Evolutionary conservation across 2,329 filamentous ascomycete genomes (phyloP).

Genomic region (Fusarium compactum): DNA sequence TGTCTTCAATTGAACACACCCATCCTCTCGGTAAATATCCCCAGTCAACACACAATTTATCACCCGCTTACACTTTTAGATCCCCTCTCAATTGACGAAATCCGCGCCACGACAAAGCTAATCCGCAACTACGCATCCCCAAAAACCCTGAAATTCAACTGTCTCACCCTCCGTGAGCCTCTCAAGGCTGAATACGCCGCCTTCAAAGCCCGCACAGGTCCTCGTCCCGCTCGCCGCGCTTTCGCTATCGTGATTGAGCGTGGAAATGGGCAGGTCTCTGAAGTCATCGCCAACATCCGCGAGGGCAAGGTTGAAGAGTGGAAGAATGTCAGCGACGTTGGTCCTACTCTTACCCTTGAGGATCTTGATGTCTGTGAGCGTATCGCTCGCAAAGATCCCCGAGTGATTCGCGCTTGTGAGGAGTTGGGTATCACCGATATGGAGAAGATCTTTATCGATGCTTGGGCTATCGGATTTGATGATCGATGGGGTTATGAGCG

Average conservation of each 20-base stretch:
- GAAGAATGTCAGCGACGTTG: conserved; percentile 61
- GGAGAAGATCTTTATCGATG: conserved; percentile 86
- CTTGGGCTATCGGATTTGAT: conserved; percentile 87
- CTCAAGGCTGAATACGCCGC: conserved; percentile 72
- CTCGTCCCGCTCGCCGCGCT: conserved; percentile 62
- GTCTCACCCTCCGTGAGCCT: conserved; percentile 74
- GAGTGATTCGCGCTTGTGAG: conserved; percentile 81
- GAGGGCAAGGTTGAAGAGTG: conserved; percentile 56
- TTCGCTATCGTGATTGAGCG: conserved; percentile 62
- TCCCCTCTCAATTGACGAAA: conserved; percentile 67
- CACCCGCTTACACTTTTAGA: conserved; percentile 47
- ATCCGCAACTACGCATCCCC: conserved; percentile 56
- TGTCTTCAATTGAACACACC: conserved; percentile 48
- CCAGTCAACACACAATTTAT: neutral
- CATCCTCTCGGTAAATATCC: conserved; percentile 54
- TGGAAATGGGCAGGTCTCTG: conserved; percentile 55
- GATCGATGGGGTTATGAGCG: conserved; percentile 79
- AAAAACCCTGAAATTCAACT: conserved; percentile 64
- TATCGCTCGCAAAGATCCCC: conserved; percentile 74
- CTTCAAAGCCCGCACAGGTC: conserved; percentile 63
- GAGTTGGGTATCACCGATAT: conserved; percentile 83
- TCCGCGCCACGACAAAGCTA: conserved; percentile 61
- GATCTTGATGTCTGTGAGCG: conserved; percentile 81
- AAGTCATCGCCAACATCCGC: conserved; percentile 65
- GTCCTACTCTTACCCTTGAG: conserved; percentile 77